phyloP scores from a whole-genome alignment of 495 filamentous ascomycete species.

The Chaetomidium leptoderma region DNA sequence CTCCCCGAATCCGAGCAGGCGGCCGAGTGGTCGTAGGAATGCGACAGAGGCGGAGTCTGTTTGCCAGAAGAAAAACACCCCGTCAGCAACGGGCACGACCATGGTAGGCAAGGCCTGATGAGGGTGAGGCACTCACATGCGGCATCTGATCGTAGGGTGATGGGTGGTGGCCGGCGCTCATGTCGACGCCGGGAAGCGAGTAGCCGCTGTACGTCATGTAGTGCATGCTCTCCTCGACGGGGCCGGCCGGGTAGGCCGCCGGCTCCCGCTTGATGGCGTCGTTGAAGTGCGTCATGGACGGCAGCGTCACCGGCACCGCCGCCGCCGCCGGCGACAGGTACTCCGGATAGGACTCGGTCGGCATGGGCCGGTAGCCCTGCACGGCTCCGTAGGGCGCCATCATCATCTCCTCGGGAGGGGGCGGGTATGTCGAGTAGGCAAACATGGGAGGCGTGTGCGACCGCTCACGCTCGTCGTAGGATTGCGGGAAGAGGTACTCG shows the following conservation, averaged over 20 bases:
- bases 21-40: constrained; percentile 72
- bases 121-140: constrained; percentile 55
- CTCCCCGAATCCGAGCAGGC: constrained; percentile 55
- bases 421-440: constrained; percentile 63
- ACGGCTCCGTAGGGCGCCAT: constrained; percentile 61
- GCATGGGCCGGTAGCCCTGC: constrained; percentile 61
- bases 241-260: constrained; percentile 34
- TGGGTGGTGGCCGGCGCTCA: constrained; percentile 47
- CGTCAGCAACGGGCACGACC: constrained; percentile 40
- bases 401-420: constrained; percentile 61
- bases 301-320: constrained; percentile 55
- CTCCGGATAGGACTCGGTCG: constrained; percentile 56
- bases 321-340: constrained; percentile 61
- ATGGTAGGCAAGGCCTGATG: constrained; percentile 19
- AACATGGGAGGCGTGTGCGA: constrained; percentile 71
- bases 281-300: constrained; percentile 61
- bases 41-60: constrained; percentile 82
- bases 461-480: constrained; percentile 53
- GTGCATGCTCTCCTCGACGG: constrained; percentile 58
- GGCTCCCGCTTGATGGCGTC: constrained; percentile 59
- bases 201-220: constrained; percentile 73
- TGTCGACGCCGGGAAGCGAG: constrained; percentile 69
- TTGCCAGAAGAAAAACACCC: constrained; percentile 30
- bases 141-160: constrained; percentile 61
- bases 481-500: constrained; percentile 43